Evolutionary conservation across 2,329 filamentous ascomycete species (phyloP).

Genomic region (Trichophyton schoenleinii): DNA sequence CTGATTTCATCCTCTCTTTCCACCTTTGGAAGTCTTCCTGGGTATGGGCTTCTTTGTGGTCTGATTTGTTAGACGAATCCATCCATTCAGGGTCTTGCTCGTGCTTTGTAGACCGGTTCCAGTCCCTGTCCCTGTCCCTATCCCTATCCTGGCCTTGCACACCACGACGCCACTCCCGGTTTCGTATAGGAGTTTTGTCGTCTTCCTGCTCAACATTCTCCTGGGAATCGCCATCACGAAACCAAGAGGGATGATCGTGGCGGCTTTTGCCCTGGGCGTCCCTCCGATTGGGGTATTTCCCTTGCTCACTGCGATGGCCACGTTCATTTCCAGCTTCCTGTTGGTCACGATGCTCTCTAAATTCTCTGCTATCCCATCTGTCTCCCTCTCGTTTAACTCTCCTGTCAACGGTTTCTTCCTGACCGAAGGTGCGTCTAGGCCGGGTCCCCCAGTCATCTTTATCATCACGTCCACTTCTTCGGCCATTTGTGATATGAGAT

Average conservation of each 20-base stretch:
- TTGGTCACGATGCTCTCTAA: slow-evolving; percentile 43
- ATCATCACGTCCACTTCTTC: slow-evolving; percentile 25
- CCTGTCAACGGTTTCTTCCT: slow-evolving; percentile 30
- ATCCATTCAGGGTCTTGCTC: slow-evolving; percentile 89
- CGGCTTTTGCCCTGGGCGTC: slow-evolving; percentile 54
- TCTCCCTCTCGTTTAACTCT: slow-evolving; percentile 31
- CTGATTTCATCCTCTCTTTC: slow-evolving; percentile 80
- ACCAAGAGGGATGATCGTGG: slow-evolving; percentile 58
- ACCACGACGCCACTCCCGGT: slow-evolving; percentile 52
- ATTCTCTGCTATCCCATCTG: slow-evolving; percentile 31
- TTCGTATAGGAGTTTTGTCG: slow-evolving; percentile 39
- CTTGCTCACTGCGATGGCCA: slow-evolving; percentile 40
- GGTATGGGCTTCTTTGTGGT: slow-evolving; percentile 59
- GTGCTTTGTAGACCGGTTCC: slow-evolving; percentile 41
- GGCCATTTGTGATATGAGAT: slow-evolving; percentile 21
- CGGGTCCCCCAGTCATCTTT: slow-evolving; percentile 32
- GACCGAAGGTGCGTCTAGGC: slow-evolving; percentile 28
- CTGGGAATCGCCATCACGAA: slow-evolving; percentile 43
- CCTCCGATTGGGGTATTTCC: slow-evolving; percentile 44
- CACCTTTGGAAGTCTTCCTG: slow-evolving; percentile 89
- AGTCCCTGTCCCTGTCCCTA: slow-evolving; percentile 39
- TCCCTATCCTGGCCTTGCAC: slow-evolving; percentile 32
- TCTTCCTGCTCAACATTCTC: slow-evolving; percentile 25
- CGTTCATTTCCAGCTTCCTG: slow-evolving; percentile 39
- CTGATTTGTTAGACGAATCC: slow-evolving; percentile 55